Percentiles rank a stretch among this genome's conserved stretches.
phyloP scores from a whole-genome alignment of 169 alveolate genomes.

The Plasmodium falciparum region DNA sequence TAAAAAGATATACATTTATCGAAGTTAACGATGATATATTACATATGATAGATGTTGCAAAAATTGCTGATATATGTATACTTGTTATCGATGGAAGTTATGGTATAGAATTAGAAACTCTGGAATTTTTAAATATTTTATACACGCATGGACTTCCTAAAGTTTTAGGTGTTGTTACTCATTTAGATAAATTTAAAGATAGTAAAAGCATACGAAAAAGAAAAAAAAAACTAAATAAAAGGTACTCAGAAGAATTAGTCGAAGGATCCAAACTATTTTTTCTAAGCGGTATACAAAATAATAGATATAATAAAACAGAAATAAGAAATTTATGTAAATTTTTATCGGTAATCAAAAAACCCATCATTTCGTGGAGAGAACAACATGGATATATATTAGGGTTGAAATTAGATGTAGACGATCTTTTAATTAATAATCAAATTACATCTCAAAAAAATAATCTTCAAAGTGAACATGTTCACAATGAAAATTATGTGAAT shows the following conservation, averaged over 20 bases:
- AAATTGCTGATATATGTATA: constrained; percentile 98
- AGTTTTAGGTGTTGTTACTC: constrained; percentile 97
- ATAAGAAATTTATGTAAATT: constrained; percentile 96
- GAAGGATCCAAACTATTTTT: constrained; percentile 98
- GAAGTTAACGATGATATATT: constrained; percentile 97
- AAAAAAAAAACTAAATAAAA: constrained; percentile 95
- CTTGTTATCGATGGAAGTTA: constrained; percentile 96
- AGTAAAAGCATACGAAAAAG: constrained; percentile 94
- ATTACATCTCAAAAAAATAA: neutral
- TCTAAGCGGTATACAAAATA: constrained; percentile 95
- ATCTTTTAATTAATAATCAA: neutral
- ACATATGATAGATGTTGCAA: constrained; percentile 98
- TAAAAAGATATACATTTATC: constrained; percentile 95
- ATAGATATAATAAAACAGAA: constrained; percentile 94
- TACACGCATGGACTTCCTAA: constrained; percentile 95
- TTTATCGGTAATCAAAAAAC: constrained; percentile 94
- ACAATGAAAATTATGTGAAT: constrained; percentile 16
- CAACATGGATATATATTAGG: constrained; percentile 97
- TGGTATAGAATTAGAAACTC: constrained; percentile 99
- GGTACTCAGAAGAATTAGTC: constrained; percentile 98
- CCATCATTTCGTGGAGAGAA: constrained; percentile 95
- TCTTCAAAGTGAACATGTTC: no score
- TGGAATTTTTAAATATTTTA: constrained; percentile 97
- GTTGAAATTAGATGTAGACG: constrained; percentile 93
- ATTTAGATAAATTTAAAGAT: constrained; percentile 95